Evolutionary conservation across 805 yeast genomes (phyloP).

Genomic region (Ogataea corticis): DNA sequence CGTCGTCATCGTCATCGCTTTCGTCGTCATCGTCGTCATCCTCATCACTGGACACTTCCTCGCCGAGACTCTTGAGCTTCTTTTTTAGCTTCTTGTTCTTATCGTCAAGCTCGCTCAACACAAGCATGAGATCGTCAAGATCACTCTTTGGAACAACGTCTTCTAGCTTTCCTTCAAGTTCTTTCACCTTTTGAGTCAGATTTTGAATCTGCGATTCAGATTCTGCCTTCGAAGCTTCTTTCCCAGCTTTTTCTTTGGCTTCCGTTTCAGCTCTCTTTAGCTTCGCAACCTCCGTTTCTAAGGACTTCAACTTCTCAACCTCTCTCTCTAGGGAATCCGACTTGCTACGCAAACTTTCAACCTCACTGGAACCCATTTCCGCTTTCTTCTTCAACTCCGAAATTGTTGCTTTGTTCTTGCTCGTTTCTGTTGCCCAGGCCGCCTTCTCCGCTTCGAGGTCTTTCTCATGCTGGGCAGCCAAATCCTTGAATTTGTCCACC

Average conservation of each 20-base stretch:
- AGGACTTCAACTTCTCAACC: conserved; percentile 1
- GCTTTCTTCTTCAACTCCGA: not conserved
- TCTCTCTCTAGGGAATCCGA: not conserved
- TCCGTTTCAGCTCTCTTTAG: conserved; percentile 4
- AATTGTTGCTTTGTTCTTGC: not conserved
- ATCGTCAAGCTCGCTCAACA: conserved; percentile 78
- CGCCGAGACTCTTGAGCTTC: conserved; percentile 52
- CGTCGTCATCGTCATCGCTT: conserved; percentile 29
- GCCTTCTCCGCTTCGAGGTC: not conserved
- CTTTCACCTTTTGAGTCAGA: not conserved
- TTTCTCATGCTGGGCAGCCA: not conserved
- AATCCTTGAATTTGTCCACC: not conserved
- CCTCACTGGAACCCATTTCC: not conserved
- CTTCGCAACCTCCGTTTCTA: no score
- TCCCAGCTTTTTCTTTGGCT: not conserved
- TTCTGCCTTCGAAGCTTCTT: no score
- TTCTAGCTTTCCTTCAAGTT: not conserved
- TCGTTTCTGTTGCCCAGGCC: not conserved
- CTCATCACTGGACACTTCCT: conserved; percentile 68
- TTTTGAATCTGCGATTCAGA: not conserved
- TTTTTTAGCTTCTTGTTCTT: conserved; percentile 57
- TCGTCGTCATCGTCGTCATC: conserved; percentile 67
- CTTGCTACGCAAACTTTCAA: not conserved
- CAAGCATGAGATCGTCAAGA: conserved; percentile 71
- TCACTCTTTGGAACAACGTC: conserved; percentile 50